Evolutionary conservation across 2,329 filamentous ascomycete genomes (phyloP).

Genomic region (Cadophora sp.): DNA sequence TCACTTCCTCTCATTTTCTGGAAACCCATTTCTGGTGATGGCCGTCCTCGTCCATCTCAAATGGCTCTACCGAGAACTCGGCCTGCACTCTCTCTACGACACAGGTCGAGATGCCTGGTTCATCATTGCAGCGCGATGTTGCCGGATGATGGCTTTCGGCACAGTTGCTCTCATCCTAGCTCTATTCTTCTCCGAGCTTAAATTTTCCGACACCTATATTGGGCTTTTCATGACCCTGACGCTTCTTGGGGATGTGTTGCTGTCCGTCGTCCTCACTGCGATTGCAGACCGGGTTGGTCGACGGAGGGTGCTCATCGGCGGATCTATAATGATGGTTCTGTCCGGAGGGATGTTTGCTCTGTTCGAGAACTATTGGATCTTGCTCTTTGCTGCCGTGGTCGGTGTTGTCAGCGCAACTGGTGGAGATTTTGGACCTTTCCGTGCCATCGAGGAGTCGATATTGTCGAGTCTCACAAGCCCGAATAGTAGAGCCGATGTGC

Average conservation of each 20-base stretch:
- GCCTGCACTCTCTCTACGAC: slow-evolving; percentile 52
- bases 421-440: slow-evolving; percentile 67
- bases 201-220: slow-evolving; percentile 57
- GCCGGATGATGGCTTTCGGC: slow-evolving; percentile 68
- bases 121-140: slow-evolving; percentile 61
- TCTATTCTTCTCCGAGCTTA: slow-evolving; percentile 59
- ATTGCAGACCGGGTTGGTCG: slow-evolving; percentile 65
- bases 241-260: slow-evolving; percentile 61
- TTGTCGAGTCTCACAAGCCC: slow-evolving; percentile 59
- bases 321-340: slow-evolving; percentile 59
- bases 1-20: background rate
- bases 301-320: slow-evolving; percentile 56
- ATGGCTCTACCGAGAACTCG: slow-evolving; percentile 49
- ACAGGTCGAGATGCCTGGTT: slow-evolving; percentile 59
- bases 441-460: slow-evolving; percentile 65
- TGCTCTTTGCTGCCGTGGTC: slow-evolving; percentile 62
- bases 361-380: slow-evolving; percentile 60
- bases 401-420: slow-evolving; percentile 68
- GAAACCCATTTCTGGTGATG: background rate
- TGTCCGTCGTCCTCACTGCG: slow-evolving; percentile 63
- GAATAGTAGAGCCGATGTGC: slow-evolving; percentile 57
- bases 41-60: slow-evolving; percentile 13
- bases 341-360: slow-evolving; percentile 62
- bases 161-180: slow-evolving; percentile 62
- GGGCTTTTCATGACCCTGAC: slow-evolving; percentile 71